Percentiles rank a stretch among this genome's conserved stretches.
These are phyloP conservation scores for Hypericum androsaemum DNA, from an alignment of 345 rosid genomes.

Conservation along the genomic window DNA sequence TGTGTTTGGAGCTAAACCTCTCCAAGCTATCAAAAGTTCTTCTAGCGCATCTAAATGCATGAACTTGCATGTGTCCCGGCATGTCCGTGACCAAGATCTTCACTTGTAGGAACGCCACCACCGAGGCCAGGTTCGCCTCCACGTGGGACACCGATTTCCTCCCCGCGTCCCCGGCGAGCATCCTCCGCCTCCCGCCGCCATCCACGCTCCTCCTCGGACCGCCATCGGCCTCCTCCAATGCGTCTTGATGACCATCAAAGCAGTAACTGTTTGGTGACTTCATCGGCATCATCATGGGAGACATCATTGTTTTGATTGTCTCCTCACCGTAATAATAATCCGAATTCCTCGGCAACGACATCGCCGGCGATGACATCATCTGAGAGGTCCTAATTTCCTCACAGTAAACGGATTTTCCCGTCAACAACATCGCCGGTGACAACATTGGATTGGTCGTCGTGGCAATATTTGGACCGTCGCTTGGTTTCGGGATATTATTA, in stretches of 20 bases:
- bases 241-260: neutral
- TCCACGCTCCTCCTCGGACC: constrained; percentile 1
- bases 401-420: too few relatives aligned
- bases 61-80: constrained; percentile 87
- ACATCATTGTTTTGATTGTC: constrained; percentile 8
- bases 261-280: constrained; percentile 13
- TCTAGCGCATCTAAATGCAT: constrained; percentile 78
- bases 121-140: constrained; percentile 52
- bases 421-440: too few relatives aligned
- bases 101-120: constrained; percentile 63
- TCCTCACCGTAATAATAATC: too few relatives aligned
- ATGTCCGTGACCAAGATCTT: constrained; percentile 72
- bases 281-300: constrained; percentile 15
- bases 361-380: too few relatives aligned
- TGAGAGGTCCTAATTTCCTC: too few relatives aligned
- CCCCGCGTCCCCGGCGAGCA: constrained; percentile 47
- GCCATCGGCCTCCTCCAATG: neutral
- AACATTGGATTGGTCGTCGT: too few relatives aligned
- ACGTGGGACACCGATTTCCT: constrained; percentile 76
- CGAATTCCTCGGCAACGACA: too few relatives aligned
- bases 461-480: too few relatives aligned
- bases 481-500: too few relatives aligned
- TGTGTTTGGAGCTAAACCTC: constrained; percentile 65
- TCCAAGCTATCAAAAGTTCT: constrained; percentile 60
- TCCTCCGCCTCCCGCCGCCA: constrained; percentile 8